A percentile compares a stretch with the other conserved stretches of the same genome.
Evolutionary conservation across 176 grass and related monocot genomes (phyloP).

Genomic region (Raddia distichophylla): DNA sequence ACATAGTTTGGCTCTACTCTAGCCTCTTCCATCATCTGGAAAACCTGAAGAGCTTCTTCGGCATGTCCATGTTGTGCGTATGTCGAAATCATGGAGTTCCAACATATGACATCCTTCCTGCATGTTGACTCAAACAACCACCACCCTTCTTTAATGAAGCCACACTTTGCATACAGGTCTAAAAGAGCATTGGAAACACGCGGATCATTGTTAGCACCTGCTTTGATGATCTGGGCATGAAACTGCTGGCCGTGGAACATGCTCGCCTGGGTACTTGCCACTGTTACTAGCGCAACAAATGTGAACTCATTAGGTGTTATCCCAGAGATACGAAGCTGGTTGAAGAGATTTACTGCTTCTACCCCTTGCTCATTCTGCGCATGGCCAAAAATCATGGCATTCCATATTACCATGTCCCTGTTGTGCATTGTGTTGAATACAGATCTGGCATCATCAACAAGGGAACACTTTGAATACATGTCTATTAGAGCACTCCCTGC

Average conservation of each 20-base stretch:
- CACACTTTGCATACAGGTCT: constrained; percentile 92
- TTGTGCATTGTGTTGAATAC: constrained; percentile 60
- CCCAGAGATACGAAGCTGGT: constrained; percentile 45
- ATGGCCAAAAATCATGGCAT: constrained; percentile 82
- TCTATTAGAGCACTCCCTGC: constrained; percentile 71
- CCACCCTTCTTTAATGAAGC: constrained; percentile 70
- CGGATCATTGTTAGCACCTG: constrained; percentile 52
- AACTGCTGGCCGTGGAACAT: constrained; percentile 73
- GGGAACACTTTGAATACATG: constrained; percentile 76
- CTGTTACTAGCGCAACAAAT: constrained; percentile 74
- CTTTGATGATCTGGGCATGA: constrained; percentile 69
- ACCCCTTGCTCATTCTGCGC: constrained; percentile 67
- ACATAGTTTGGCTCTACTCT: constrained; percentile 71
- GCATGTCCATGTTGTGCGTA: constrained; percentile 69
- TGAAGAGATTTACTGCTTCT: constrained; percentile 75
- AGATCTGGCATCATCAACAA: constrained; percentile 62
- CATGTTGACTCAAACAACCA: constrained; percentile 62
- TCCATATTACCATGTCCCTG: constrained; percentile 69
- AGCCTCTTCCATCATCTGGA: constrained; percentile 61
- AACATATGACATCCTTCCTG: constrained; percentile 66
- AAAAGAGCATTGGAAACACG: constrained; percentile 80
- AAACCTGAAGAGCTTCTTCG: constrained; percentile 66
- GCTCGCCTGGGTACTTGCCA: constrained; percentile 72
- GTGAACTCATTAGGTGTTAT: constrained; percentile 65
- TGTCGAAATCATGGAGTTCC: constrained; percentile 88